A percentile compares a stretch with the other conserved stretches of the same genome.
These are phyloP conservation scores for Zoysia japonica DNA, from an alignment of 176 grass and related monocot species.

Conservation along the genomic window DNA sequence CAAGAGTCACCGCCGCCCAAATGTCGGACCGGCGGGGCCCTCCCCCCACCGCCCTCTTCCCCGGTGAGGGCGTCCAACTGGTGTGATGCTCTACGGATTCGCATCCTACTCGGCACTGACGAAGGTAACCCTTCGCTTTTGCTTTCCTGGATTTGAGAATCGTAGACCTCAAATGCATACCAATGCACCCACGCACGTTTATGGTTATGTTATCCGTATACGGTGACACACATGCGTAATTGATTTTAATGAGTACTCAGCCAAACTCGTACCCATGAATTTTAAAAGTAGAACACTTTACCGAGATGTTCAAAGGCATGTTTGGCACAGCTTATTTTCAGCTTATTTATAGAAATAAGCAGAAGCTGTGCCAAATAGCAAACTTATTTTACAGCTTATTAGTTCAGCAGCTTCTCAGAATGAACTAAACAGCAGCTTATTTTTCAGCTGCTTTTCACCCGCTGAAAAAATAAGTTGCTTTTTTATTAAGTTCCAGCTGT, in stretches of 20 bases:
- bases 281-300: not conserved
- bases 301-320: not conserved
- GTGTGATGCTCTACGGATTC: not conserved
- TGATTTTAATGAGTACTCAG: not conserved
- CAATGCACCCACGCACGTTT: not conserved
- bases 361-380: no score
- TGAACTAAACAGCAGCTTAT: no score
- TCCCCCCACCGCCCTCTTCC: not conserved
- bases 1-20: not conserved
- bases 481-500: no score
- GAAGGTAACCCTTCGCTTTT: conserved; percentile 10
- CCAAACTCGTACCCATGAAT: not conserved
- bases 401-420: no score
- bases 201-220: not conserved
- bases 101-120: not conserved
- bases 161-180: not conserved
- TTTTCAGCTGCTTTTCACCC: no score
- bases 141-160: not conserved
- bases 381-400: no score
- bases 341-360: no score
- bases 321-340: no score
- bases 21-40: not conserved
- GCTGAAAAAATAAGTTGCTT: no score
- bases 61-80: not conserved
- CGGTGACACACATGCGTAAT: not conserved